Evolutionary conservation across 2,329 filamentous ascomycete genomes (phyloP).

Genomic region (Aspergillus ochraceoroseus): DNA sequence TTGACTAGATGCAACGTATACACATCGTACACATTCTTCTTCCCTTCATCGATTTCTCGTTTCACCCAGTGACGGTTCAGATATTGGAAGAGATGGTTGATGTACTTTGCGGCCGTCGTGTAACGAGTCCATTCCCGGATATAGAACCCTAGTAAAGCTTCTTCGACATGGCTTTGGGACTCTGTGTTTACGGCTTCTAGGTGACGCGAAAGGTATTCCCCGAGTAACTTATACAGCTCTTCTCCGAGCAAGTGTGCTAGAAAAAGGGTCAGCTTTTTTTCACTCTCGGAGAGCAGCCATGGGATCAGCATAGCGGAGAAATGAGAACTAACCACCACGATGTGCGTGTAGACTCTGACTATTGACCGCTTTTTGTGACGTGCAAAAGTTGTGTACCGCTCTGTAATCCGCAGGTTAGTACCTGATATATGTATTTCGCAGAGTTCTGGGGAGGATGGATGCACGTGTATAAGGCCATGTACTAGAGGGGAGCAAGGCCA

Average conservation of each 20-base stretch:
- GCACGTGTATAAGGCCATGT: conserved; percentile 95
- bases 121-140: conserved; percentile 96
- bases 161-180: conserved; percentile 77
- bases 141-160: conserved; percentile 85
- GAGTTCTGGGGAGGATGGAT: conserved; percentile 10
- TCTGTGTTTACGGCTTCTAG: conserved; percentile 65
- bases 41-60: conserved; percentile 96
- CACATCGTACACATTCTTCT: conserved; percentile 96
- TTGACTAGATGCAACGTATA: conserved; percentile 94
- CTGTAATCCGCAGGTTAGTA: conserved; percentile 40
- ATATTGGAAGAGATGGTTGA: conserved; percentile 94
- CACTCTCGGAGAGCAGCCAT: background rate
- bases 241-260: conserved; percentile 89
- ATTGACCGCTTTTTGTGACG: conserved; percentile 84
- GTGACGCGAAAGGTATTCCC: conserved; percentile 74
- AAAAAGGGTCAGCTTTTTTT: conserved; percentile 17
- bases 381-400: conserved; percentile 98
- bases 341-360: conserved; percentile 52
- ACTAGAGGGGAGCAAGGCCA: conserved; percentile 47
- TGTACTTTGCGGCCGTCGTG: conserved; percentile 92
- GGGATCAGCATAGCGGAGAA: background rate
- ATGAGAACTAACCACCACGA: conserved; percentile 61
- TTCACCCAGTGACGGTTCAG: conserved; percentile 99
- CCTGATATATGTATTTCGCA: background rate
- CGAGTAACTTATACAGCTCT: conserved; percentile 89